Base-by-base conservation (phyloP, 805 yeast species). In the Starmera pachycereana region DNA sequence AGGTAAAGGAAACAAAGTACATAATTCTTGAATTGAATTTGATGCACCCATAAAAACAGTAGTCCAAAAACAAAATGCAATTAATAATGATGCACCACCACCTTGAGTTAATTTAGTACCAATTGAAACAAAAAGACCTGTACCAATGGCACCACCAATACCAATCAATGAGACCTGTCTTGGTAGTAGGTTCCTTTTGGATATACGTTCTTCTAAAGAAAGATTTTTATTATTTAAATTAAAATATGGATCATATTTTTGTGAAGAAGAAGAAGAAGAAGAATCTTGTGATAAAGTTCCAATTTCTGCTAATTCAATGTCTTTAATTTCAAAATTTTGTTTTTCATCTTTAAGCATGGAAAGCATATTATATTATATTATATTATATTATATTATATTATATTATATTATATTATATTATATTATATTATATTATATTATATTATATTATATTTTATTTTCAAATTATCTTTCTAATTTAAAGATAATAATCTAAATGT, bases 151-250 rank as follows among this genome's bases (percentile, higher is more conserved):
- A 50, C 79, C 78, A 45, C 79, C 80, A 48, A 74, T 64, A 48
- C 78, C 76, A 60, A 74, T 72, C 78, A 74, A 72, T 38, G 74
- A 64, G 48, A 72, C 68, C 44, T 72, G 78, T 47, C 79, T 57
- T 10, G 76, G 61, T 40, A 70, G 65, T 33, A 72, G 56, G 7
- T 62, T 69, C 47, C 66, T 66, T 42, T 66, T 68, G 6, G 35
- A 10, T 8, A 32, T 16, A 12, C 35, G 12, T 12, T 32, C 35
- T 13, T 32, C 25, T 8, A 32, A n/a, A 4, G 35, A 12, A 12
- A 30, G 32, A 8, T n/a, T 30, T 12, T 12, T n/a, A 12, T 12
- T n/a, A 9, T 14, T n/a, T 7, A 8, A 30, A n/a, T 30, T 30
- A 14, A 11, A 30, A 14, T 14, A 30, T 30, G 32, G 9, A 7